Base-by-base conservation (phyloP, 768 basidiomycete genomes). In the Collybia sordida region DNA sequence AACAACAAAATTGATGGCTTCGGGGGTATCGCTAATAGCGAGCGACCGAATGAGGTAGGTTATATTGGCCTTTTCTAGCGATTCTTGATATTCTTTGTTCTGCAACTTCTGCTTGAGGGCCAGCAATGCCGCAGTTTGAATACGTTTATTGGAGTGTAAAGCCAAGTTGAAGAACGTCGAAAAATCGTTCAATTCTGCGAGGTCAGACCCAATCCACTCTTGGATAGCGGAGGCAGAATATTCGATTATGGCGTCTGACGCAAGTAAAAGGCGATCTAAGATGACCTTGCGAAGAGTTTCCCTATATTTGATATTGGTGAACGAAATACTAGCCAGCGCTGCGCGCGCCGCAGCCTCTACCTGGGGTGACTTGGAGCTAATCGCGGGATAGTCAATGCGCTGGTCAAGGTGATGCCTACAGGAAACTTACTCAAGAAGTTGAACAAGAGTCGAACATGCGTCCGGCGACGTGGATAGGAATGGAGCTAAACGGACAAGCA, bases 131-230 rank as follows among this genome's bases (percentile, higher is more conserved):
- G 45, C 48, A 22, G 53, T 51, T 54, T 55, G 58, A 31, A 59
- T 55, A 31, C 46, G 46, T 34, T 18, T 38, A 41, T 59, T 22
- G 14, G 56, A 47, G 39, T 59, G 52, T 22, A 43, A 57, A 15
- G 45, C 49, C 4, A 59, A 42, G 15, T 49, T 42, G 28, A 59
- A 57, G 35, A 57, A 45, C 28, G 44, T 47, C 38, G 22, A 21
- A 28, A 55, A 55, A 31, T 59, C 42, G 42, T 55, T 55, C 28
- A 57, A 19, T 28, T 57, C 45, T 6, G 52, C 49, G 35, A 59
- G 58, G 39, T 59, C 58, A 25, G 55, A 56, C 9, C 58, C 58
- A 17, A 59, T 52, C 58, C 58, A 59, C n/a, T 52, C 46, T 25
- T 52, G 45, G 19, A 59, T 57, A 11, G 58, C 58, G 21, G 43